These are phyloP conservation scores for Amphirosellinia nigrospora DNA, from an alignment of 495 filamentous ascomycete species.

Conservation along the genomic window DNA sequence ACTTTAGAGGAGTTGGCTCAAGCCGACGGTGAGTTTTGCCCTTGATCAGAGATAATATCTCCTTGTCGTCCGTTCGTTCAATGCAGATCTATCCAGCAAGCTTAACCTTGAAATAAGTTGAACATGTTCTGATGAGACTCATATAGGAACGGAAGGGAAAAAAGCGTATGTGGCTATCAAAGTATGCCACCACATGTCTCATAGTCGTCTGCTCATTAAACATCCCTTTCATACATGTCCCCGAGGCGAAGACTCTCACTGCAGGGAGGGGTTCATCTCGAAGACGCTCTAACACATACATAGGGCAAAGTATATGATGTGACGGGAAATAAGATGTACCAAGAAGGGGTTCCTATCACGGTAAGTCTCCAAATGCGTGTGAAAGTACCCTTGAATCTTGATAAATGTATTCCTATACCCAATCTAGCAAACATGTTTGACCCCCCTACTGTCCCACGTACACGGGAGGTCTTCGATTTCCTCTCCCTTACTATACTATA, in stretches of 20 bases:
- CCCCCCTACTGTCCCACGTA: not conserved
- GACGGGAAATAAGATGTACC: constrained; percentile 81
- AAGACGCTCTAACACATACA: constrained; percentile 21
- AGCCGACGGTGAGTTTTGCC: constrained; percentile 71
- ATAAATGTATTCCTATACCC: too few species aligned
- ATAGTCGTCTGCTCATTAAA: not conserved
- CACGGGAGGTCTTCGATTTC: not conserved
- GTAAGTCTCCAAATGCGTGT: constrained; percentile 55
- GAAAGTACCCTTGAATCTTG: not conserved
- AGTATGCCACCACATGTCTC: constrained; percentile 40
- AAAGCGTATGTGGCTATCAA: constrained; percentile 96
- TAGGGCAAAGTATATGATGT: constrained; percentile 94
- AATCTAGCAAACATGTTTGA: not conserved
- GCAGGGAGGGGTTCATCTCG: constrained; percentile 23
- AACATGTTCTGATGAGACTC: constrained; percentile 47
- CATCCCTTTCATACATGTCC: not conserved
- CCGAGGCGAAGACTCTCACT: not conserved
- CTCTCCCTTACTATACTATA: not conserved
- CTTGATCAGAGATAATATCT: not conserved
- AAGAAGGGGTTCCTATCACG: constrained; percentile 83
- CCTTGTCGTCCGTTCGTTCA: not conserved
- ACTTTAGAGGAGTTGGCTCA: constrained; percentile 73
- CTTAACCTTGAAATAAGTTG: not conserved
- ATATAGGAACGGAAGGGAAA: constrained; percentile 61
- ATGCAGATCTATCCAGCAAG: not conserved